Evolutionary conservation across 345 rosid genomes (phyloP), one percentile per base, ranked within the genome.

Genomic region (Dovyalis caffra): DNA sequence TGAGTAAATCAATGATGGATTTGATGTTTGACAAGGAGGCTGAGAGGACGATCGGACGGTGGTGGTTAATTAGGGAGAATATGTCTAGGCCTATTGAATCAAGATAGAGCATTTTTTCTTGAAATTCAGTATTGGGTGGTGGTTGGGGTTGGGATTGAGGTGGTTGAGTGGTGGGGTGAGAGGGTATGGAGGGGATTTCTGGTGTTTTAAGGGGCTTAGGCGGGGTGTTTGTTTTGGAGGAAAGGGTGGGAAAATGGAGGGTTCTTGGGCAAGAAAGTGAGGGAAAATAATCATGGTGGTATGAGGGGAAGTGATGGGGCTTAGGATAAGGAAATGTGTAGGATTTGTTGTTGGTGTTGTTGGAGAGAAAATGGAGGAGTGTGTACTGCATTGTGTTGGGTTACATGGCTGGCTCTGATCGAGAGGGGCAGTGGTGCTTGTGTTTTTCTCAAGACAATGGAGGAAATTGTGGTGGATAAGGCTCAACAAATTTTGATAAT

Each of bases 21-120:
- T 86, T 85, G 49, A 94, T 66, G 75, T 83, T 83, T 37, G 75
- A 6, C 72, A 92, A 86, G 32, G 91, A 64, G 56, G 87, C 71
- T 38, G 86, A 79, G 73, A 88, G 77, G 66, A 80, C 74, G 80
- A 94, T 82, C 8, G 79, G 85, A 49, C 92, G 91, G 82, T 92
- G 89, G 63, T 75, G 79, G 51, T 76, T 80, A 58, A 87, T 69
- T 45, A 90, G 76, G 28, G 91, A 76, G 81, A 90, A 77, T 75
- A 85, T 87, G 74, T 94, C 97, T 77, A 94, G 78, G 58, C 98
- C 97, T 32, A 92, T 68, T 18, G 97, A 88, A 37, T 94, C 98
- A 25, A 94, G 89, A 84, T 84, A 94, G 33, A 92, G 87, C 74
- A 90, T 74, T 74, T 90, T 94, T 40, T 89, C 90, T 78, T 85